Evolutionary conservation across 345 rosid species (phyloP).

Genomic region (Eucalyptus curtisii): DNA sequence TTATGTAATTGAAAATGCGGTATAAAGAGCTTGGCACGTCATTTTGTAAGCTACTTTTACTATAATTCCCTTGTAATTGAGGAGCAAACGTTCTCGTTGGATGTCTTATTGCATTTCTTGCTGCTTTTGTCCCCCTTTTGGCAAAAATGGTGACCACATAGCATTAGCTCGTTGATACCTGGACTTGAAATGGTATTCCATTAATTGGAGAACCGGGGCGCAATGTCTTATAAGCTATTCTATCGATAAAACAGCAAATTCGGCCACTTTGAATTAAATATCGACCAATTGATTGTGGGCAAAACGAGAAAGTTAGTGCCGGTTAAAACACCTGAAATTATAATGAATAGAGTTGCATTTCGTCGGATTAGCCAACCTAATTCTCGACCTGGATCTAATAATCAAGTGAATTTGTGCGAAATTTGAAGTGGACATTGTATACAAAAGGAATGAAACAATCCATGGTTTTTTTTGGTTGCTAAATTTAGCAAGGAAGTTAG

Average conservation of each 20-base stretch:
- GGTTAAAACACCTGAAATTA: too few relatives aligned
- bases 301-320: too few relatives aligned
- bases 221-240: background rate
- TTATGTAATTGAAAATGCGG: background rate
- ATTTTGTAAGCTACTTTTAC: background rate
- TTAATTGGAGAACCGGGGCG: background rate
- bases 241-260: background rate
- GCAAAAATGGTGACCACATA: background rate
- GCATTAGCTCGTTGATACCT: background rate
- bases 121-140: background rate
- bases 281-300: too few relatives aligned
- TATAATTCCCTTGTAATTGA: background rate
- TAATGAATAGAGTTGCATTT: too few relatives aligned
- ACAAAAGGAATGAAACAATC: background rate
- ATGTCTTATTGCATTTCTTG: background rate
- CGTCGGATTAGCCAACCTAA: background rate
- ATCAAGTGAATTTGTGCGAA: background rate
- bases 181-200: background rate
- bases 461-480: background rate
- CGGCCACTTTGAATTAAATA: background rate
- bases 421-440: background rate
- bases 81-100: background rate
- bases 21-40: background rate
- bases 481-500: background rate
- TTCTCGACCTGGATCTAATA: background rate